Percentiles rank a stretch among this genome's conserved stretches.
Evolutionary conservation across 495 filamentous ascomycete species (phyloP).

Genomic region (Penicillium odoratum): DNA sequence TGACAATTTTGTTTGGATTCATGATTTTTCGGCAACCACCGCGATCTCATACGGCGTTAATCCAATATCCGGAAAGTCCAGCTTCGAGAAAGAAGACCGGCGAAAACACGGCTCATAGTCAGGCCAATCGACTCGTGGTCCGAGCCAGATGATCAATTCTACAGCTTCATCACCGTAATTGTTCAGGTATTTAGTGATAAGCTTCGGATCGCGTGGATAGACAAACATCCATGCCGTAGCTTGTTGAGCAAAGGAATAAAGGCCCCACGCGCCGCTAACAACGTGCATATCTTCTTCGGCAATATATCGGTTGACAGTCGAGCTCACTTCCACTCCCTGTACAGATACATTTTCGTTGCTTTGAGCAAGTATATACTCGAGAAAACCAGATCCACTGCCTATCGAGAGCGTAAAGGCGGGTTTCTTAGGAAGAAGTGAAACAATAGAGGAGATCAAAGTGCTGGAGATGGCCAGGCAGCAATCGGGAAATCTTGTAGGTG

Average conservation of each 20-base stretch:
- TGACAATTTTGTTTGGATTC: conserved; percentile 1
- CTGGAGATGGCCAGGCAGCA: conserved; percentile 53
- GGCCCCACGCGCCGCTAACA: conserved; percentile 46
- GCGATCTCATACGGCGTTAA: conserved; percentile 35
- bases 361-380: conserved; percentile 48
- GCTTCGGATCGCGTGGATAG: conserved; percentile 50
- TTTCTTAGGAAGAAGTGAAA: conserved; percentile 37
- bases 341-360: conserved; percentile 28
- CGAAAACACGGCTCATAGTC: conserved; percentile 40
- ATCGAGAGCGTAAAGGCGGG: conserved; percentile 50
- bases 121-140: conserved; percentile 48
- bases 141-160: conserved; percentile 50
- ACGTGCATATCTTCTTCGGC: conserved; percentile 38
- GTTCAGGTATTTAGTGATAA: conserved; percentile 47
- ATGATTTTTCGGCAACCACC: conserved; percentile 24
- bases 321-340: conserved; percentile 48
- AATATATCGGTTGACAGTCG: conserved; percentile 48
- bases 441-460: conserved; percentile 36
- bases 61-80: conserved; percentile 28
- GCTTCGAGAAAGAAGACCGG: conserved; percentile 21
- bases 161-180: conserved; percentile 24
- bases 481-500: conserved; percentile 34
- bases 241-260: conserved; percentile 31
- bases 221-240: conserved; percentile 55
- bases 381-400: conserved; percentile 54